Base-by-base conservation (phyloP, 2,329 filamentous ascomycete species). In the Ceratocystis smalleyi region DNA sequence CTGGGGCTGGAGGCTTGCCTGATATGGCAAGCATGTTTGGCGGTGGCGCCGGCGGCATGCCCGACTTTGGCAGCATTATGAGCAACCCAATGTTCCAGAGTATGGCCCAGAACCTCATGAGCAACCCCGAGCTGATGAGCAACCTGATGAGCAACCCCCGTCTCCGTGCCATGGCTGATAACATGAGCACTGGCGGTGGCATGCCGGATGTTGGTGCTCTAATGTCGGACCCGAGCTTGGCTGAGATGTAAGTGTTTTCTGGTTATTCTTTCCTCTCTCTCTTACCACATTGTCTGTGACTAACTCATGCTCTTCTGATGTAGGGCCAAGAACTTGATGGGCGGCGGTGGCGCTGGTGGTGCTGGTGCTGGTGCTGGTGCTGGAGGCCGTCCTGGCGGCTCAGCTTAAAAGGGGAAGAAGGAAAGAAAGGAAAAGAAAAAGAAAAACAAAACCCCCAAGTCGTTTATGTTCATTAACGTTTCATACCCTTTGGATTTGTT, bases 101-200 rank as follows among this genome's bases (percentile, higher is more conserved):
- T 77, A 96, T 97, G 91, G 94, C 94, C 3, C 90, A 96, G 79
- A 96, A 89, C 75, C 76, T 99, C 64, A 97, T 97, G 94, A 89
- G 85, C 77, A 96, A 99, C 77, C 94, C 94, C 0, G 89, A 95
- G 8, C 84, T 91, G 79, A 87, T 97, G 84, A 82, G 80, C 73
- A 94, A 91, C 74, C 76, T 99, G 66, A 96, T 99, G 91, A 90
- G 80, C 79, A 97, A 99, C 79, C 94, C 94, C 2, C 83, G 86
- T 67, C 77, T 97, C 67, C 82, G 89, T 65, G 84, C 95, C 72
- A 92, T 96, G 90, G 91, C 90, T 57, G 85, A 87, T 71, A 83
- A 82, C 70, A 91, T 95, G 72, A 83, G 82, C 67, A 78, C 79
- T 63, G 87, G 88, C 54, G 85, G 62, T 43, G 92, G 92, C 61